phyloP scores from a whole-genome alignment of 2,329 filamentous ascomycete species.

The Cryphonectria nitschkei region DNA sequence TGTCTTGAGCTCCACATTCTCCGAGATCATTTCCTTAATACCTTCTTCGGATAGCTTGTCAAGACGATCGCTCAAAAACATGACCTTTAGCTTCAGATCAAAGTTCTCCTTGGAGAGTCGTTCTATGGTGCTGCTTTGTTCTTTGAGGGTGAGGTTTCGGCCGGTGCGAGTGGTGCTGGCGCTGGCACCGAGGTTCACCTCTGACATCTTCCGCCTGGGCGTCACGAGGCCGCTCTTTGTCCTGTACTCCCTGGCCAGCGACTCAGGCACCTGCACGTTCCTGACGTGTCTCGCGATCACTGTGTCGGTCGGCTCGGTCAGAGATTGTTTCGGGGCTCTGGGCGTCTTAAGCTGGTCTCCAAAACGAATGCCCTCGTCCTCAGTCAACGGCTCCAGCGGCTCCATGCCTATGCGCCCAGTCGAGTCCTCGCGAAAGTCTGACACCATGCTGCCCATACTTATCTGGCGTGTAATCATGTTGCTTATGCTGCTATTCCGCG shows the following conservation, averaged over 20 bases:
- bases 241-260: conserved; percentile 82
- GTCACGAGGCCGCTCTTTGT: conserved; percentile 70
- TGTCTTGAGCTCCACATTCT: conserved; percentile 94
- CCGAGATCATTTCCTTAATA: conserved; percentile 96
- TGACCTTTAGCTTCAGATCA: conserved; percentile 94
- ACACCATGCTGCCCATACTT: conserved; percentile 88
- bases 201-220: conserved; percentile 53
- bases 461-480: conserved; percentile 72
- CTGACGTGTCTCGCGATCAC: conserved; percentile 86
- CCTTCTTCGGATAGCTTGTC: conserved; percentile 95
- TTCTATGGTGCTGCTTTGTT: conserved; percentile 97
- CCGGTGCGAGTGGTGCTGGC: conserved; percentile 60
- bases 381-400: conserved; percentile 54
- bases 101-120: conserved; percentile 97
- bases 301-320: conserved; percentile 78
- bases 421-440: conserved; percentile 61
- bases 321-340: conserved; percentile 58
- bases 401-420: conserved; percentile 49
- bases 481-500: conserved; percentile 50
- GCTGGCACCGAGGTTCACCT: conserved; percentile 54
- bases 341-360: conserved; percentile 69
- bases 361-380: conserved; percentile 48
- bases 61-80: conserved; percentile 91
- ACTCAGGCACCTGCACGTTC: conserved; percentile 89
- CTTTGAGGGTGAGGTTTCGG: conserved; percentile 84